Percentiles rank a stretch among this genome's conserved stretches.
phyloP scores from a whole-genome alignment of 2,329 filamentous ascomycete species.

The Chalara sp. region DNA sequence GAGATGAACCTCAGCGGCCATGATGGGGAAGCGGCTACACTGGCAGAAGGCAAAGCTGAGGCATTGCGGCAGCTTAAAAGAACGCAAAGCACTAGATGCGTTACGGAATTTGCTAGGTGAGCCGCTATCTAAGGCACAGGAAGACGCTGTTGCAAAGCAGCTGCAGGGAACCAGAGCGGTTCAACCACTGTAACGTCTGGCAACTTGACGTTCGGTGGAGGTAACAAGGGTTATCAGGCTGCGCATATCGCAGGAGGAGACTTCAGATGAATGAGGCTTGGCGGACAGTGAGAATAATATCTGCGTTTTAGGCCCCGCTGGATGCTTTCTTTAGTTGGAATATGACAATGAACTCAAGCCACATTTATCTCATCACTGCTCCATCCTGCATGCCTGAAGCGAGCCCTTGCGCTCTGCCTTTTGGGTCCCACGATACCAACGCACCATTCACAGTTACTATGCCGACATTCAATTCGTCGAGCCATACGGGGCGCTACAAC shows the following conservation, averaged over 20 bases:
- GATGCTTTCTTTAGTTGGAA: too few relatives aligned
- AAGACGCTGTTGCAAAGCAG: conserved; percentile 18
- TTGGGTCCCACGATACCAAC: too few relatives aligned
- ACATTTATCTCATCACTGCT: too few relatives aligned
- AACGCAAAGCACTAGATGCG: conserved; percentile 13
- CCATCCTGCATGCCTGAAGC: too few relatives aligned
- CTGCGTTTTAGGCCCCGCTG: too few relatives aligned
- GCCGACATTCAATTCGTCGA: too few relatives aligned
- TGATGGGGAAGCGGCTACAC: conserved; percentile 10
- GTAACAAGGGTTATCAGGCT: conserved; percentile 12
- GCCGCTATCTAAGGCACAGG: conserved; percentile 16
- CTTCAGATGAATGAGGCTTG: background rate
- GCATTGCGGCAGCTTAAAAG: conserved; percentile 18
- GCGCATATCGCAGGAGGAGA: conserved; percentile 11
- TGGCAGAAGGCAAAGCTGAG: conserved; percentile 11
- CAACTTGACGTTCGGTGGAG: conserved; percentile 5
- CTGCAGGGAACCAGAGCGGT: conserved; percentile 9
- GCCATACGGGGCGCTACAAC: background rate
- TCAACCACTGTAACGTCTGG: conserved; percentile 15
- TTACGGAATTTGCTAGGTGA: conserved; percentile 17
- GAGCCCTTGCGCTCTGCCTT: too few relatives aligned
- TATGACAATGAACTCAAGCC: too few relatives aligned
- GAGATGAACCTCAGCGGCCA: conserved; percentile 20
- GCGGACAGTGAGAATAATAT: background rate
- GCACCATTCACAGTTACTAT: too few relatives aligned